phyloP scores from a whole-genome alignment of 2,329 filamentous ascomycete species.

The Dothidotthia symphoricarpi region DNA sequence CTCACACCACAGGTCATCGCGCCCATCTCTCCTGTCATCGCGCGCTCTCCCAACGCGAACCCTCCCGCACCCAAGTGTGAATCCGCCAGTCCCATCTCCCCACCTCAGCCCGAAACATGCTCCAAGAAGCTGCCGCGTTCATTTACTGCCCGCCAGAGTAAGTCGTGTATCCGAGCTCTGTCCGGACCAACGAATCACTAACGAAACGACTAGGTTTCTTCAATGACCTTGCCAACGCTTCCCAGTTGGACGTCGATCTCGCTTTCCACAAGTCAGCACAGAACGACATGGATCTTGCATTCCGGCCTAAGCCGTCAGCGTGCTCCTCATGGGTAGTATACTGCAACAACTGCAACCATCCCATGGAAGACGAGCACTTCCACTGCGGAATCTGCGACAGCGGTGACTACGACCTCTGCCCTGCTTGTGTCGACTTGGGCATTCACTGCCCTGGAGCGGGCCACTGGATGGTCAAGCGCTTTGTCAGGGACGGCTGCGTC shows the following conservation, averaged over 20 bases:
- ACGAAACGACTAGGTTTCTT: conserved; percentile 28
- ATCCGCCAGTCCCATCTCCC: conserved; percentile 24
- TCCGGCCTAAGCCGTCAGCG: conserved; percentile 43
- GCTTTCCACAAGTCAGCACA: no score
- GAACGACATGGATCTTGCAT: conserved; percentile 31
- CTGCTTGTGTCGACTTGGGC: conserved; percentile 71
- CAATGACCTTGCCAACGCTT: conserved; percentile 28
- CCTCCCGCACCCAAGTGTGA: conserved; percentile 13
- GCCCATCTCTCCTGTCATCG: conserved; percentile 30
- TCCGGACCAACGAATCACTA: conserved; percentile 5
- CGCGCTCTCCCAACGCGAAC: conserved; percentile 21
- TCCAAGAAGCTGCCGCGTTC: conserved; percentile 44
- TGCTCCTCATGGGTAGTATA: conserved; percentile 72
- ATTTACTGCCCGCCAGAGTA: conserved; percentile 40
- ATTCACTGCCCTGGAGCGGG: conserved; percentile 72
- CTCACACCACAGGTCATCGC: conserved; percentile 20
- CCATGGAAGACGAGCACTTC: conserved; percentile 80
- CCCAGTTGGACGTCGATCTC: conserved; percentile 2
- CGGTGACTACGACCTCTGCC: conserved; percentile 93
- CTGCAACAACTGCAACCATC: conserved; percentile 84
- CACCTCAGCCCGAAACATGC: conserved; percentile 18
- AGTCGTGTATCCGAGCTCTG: conserved; percentile 14
- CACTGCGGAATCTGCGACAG: conserved; percentile 93
- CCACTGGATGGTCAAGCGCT: conserved; percentile 95
- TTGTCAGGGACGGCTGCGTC: conserved; percentile 73